These are phyloP conservation scores for Monosporascus sp. DNA, from an alignment of 2,329 filamentous ascomycete species.

Conservation along the genomic window DNA sequence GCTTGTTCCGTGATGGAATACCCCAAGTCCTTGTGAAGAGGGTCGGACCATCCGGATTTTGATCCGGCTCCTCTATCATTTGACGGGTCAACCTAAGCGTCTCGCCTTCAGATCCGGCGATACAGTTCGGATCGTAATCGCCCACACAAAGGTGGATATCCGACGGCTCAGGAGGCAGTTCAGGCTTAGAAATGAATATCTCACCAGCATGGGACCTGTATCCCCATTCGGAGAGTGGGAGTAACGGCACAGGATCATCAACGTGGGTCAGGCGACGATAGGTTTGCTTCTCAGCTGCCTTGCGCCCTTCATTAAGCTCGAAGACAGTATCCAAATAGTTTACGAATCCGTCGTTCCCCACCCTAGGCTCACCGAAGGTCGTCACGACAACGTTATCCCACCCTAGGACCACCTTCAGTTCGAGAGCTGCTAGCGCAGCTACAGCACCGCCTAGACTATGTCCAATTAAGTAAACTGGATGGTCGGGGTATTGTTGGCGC, in stretches of 20 bases:
- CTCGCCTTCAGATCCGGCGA: slow-evolving; percentile 50
- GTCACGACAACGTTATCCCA: slow-evolving; percentile 73
- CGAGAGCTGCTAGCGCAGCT: slow-evolving; percentile 78
- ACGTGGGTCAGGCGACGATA: slow-evolving; percentile 82
- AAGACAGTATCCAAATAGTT: slow-evolving; percentile 52
- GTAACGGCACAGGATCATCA: slow-evolving; percentile 80
- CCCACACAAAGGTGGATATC: slow-evolving; percentile 72
- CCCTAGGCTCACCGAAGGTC: slow-evolving; percentile 83
- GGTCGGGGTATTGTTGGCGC: slow-evolving; percentile 58
- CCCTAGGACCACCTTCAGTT: slow-evolving; percentile 66
- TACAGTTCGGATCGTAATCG: slow-evolving; percentile 66
- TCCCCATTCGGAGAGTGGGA: slow-evolving; percentile 84
- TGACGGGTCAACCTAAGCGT: slow-evolving; percentile 15
- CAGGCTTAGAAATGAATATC: slow-evolving; percentile 71
- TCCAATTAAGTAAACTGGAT: slow-evolving; percentile 73
- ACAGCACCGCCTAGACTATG: slow-evolving; percentile 93
- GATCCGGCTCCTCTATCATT: slow-evolving; percentile 15
- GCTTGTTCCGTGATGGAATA: slow-evolving; percentile 57
- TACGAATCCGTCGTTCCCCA: slow-evolving; percentile 54
- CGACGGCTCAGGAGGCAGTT: slow-evolving; percentile 59
- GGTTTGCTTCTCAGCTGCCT: slow-evolving; percentile 27
- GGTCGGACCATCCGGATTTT: slow-evolving; percentile 12
- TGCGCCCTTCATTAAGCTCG: slow-evolving; percentile 29
- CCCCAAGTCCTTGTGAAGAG: slow-evolving; percentile 45
- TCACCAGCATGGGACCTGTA: slow-evolving; percentile 83